phyloP scores from a whole-genome alignment of 192 early-diverging fungal genomes.

The Coemansia sp. region DNA sequence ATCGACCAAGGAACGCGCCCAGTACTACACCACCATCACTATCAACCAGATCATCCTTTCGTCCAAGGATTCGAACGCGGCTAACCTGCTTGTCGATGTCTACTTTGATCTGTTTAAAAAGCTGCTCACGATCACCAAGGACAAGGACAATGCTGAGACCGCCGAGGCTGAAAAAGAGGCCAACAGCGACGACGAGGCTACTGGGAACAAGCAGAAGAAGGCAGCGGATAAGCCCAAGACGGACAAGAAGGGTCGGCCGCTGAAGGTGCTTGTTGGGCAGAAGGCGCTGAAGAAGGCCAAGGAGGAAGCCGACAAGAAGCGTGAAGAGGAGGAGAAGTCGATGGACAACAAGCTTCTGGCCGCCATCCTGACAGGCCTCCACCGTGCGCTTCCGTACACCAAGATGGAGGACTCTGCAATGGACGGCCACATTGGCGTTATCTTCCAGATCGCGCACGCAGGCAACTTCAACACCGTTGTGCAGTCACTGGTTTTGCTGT shows the following conservation, averaged over 20 bases:
- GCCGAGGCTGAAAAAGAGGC: conserved; percentile 51
- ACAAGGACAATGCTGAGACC: conserved; percentile 57
- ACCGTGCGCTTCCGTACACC: conserved; percentile 90
- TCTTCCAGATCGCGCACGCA: conserved; percentile 88
- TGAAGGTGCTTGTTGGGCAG: conserved; percentile 48
- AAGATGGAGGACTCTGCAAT: conserved; percentile 78
- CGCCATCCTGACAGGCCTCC: conserved; percentile 90
- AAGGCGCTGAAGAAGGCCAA: conserved; percentile 54
- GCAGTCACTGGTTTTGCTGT: conserved; percentile 88
- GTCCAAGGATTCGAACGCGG: conserved; percentile 68
- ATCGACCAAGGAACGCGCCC: conserved; percentile 72
- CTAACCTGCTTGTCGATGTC: conserved; percentile 82
- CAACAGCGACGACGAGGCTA: conserved; percentile 57
- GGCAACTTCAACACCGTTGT: conserved; percentile 91
- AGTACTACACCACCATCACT: conserved; percentile 89
- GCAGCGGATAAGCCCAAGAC: conserved; percentile 27
- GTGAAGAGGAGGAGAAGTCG: conserved; percentile 48
- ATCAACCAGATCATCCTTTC: conserved; percentile 90
- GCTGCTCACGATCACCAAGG: conserved; percentile 62
- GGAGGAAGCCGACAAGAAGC: conserved; percentile 47
- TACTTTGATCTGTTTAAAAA: conserved; percentile 91
- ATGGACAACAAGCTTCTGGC: conserved; percentile 78
- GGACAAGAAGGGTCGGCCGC: conserved; percentile 2
- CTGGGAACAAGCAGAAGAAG: conserved; percentile 28
- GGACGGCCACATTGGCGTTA: conserved; percentile 79